Base-by-base conservation (phyloP, 1,284 basidiomycete species). In the Golubevia pallescens region DNA sequence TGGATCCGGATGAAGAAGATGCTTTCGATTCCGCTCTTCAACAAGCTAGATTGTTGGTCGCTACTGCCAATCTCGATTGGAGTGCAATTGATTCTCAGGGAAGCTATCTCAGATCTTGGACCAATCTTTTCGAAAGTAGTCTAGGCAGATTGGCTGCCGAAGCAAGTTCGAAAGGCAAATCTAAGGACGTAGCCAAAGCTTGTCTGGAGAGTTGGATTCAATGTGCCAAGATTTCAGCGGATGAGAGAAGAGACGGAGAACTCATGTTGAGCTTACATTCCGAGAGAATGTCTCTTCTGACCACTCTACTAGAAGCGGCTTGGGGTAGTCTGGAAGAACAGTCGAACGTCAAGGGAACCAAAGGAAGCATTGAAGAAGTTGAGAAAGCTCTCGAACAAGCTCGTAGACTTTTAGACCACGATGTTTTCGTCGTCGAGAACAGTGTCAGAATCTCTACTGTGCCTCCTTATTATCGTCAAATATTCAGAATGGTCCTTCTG, bases 11-110 rank as follows among this genome's bases (percentile, higher is more conserved):
- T 20, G 63, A 62, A 5, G 63, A 61, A 7, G 70, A 73, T 21
- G 16, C 16, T 48, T 48, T 48, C 42, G 48, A 65, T 13, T 64
- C 60, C 23, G 38, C 66, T 34, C 54, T 74, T 51, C 67, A 71
- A 2, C 72, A 77, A 52, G 77, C 68, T 3, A 51, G 66, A 13
- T 51, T 74, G 52, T 51, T 68, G 5, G 14, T 78, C 23, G 66
- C 65, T 24, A 67, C 68, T n/a, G 66, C 78, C 70, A 79, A 79
- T 61, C 62, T 73, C 62, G 75, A 79, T 56, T 79, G 77, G 77
- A 73, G 66, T 21, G 13, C 69, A 61, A 74, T 79, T 52, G 77
- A 79, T 52, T 65, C 69, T 63, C 75, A 76, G 65, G 70, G 68
- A 34, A 68, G 66, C 28, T 62, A 68, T 42, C 63, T 79, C 16